phyloP scores from a whole-genome alignment of 768 basidiomycete genomes.

The Vararia minispora region DNA sequence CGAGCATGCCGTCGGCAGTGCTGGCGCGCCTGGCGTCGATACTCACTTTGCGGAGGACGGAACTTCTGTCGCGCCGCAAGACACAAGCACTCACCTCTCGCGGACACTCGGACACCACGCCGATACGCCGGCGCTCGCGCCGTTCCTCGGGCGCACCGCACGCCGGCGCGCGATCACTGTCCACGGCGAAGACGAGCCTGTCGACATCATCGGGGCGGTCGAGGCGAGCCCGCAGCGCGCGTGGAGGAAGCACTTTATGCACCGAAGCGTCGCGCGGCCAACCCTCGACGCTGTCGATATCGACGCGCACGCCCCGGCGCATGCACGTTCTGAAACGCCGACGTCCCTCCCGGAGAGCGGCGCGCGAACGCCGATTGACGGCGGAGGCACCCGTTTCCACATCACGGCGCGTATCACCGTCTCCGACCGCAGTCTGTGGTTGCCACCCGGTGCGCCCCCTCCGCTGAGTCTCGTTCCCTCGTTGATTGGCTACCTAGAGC shows the following conservation, averaged over 20 bases:
- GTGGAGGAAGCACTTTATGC: constrained; percentile 30
- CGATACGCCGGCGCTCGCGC: constrained; percentile 40
- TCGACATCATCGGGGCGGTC: constrained; percentile 23
- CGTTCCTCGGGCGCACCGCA: constrained; percentile 34
- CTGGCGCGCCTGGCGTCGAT: constrained; percentile 5
- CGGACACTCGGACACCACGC: constrained; percentile 37
- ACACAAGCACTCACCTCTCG: constrained; percentile 28
- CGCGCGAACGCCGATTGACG: not conserved
- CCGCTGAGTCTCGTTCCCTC: not conserved
- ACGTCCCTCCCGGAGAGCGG: not conserved
- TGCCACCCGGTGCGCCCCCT: constrained; percentile 26
- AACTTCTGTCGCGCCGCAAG: constrained; percentile 4
- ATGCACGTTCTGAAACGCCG: too few relatives aligned
- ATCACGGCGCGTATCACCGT: constrained; percentile 31
- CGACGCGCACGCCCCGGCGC: not conserved
- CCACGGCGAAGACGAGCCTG: constrained; percentile 21
- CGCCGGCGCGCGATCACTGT: constrained; percentile 31
- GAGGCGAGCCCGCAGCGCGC: not conserved
- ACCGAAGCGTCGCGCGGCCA: constrained; percentile 30
- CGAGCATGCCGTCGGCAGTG: constrained; percentile 35
- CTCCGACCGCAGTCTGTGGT: constrained; percentile 32
- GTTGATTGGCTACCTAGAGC: constrained; percentile 18
- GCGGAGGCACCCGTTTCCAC: constrained; percentile 31
- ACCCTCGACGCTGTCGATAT: constrained; percentile 20
- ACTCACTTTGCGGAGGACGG: constrained; percentile 4